Evolutionary conservation across 2,329 filamentous ascomycete species (phyloP), one percentile per base, ranked within the genome.

Genomic region (Akanthomyces muscarius): DNA sequence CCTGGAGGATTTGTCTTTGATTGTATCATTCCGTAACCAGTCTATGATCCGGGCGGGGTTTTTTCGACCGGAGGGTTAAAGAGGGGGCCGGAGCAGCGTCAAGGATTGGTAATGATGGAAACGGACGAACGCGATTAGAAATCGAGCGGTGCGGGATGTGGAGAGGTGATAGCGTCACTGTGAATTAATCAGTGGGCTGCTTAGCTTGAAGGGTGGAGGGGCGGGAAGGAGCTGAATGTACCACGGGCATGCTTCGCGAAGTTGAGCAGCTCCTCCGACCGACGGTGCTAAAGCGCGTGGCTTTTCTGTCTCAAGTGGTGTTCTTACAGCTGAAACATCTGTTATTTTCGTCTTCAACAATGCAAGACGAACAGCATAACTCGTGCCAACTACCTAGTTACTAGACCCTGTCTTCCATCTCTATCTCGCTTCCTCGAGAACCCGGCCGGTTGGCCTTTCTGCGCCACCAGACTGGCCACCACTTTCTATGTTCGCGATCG

Each of bases 91-190:
- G 47, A 6, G 7, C 5, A 10, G 13, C 4, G 42, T 58, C 44
- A 25, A 41, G 28, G 58, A 61, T 61, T 61, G 58, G 58, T 61
- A 54, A 61, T 61, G 28, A 16, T 54, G 48, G 38, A 25, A 45
- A 54, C 38, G 33, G 48, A 44, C n/a, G 55, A 58, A 28, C 5
- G 44, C 50, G 58, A 61, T 61, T 61, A 61, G 58, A 61, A 61
- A 61, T 61, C 58, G 38, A 41, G 2, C 41, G 38, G 13, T 42
- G 11, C 18, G 48, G n/a, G 23, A 47, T 16, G 50, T 51, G 58
- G 47, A 54, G 5, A 36, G 33, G 33, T 7, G 33, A 36, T 54
- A 38, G 58, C 58, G 58, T 61, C 58, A 54, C 50, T 47, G 41
- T 3, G 4, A 47, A 2, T 36, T 41, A n/a, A 13, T 33, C 36